Conservation (phyloP, 2,329 filamentous ascomycete genomes). For the Myriosclerotinia duriaeana region DNA sequence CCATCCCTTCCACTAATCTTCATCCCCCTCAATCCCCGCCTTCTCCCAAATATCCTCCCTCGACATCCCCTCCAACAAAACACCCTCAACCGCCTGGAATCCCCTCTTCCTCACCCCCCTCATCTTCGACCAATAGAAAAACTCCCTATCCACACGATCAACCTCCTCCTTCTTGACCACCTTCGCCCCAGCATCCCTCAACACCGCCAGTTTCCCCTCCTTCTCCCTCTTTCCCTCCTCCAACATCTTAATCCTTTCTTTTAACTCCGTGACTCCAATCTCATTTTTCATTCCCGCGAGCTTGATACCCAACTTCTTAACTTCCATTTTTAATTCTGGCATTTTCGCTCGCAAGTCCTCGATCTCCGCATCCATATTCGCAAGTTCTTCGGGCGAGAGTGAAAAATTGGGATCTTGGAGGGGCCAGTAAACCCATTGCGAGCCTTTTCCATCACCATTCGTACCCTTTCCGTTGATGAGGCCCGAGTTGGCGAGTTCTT, state of each 20-base stretch:
- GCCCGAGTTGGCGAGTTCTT: constrained; percentile 60
- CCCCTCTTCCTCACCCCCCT: constrained; percentile 37
- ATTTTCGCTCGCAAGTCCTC: constrained; percentile 48
- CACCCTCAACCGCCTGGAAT: constrained; percentile 41
- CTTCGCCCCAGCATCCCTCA: constrained; percentile 44
- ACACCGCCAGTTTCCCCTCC: constrained; percentile 42
- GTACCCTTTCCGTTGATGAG: constrained; percentile 54
- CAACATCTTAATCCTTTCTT: constrained; percentile 46
- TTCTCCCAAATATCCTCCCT: constrained; percentile 51
- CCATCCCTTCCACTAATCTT: constrained; percentile 1
- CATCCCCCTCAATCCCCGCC: constrained; percentile 36
- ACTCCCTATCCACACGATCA: constrained; percentile 47
- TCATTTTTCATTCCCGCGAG: constrained; percentile 48
- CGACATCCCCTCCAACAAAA: constrained; percentile 48
- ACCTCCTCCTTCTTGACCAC: constrained; percentile 50
- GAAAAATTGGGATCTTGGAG: constrained; percentile 32
- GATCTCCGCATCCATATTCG: constrained; percentile 40
- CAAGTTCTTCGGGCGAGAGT: constrained; percentile 43
- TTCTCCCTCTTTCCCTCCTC: constrained; percentile 43
- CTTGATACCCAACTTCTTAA: constrained; percentile 32
- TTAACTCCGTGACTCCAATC: constrained; percentile 48
- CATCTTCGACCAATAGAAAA: constrained; percentile 46
- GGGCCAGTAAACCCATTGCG: constrained; percentile 41
- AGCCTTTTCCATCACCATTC: constrained; percentile 38
- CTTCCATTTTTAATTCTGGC: constrained; percentile 38